Evolutionary conservation across 495 filamentous ascomycete species (phyloP), one percentile per base, ranked within the genome.

Genomic region (Penicillium pulvis): DNA sequence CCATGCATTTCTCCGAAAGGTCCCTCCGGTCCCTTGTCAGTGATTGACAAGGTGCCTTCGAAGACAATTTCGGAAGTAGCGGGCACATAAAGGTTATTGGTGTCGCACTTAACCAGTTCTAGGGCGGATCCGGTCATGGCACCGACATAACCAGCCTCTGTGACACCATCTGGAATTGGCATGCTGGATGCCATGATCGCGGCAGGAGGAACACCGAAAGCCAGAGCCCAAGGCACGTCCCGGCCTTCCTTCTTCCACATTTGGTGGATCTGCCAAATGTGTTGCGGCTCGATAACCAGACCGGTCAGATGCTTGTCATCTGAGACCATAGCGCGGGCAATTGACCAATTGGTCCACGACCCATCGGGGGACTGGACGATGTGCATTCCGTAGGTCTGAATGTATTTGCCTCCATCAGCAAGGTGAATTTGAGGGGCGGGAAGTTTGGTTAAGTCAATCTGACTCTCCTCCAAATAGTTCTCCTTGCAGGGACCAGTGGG

Each of bases 281-380:
- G 66, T 58, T 79, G 73, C 0, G 61, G 62, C 9, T 58, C 47
- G 33, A 69, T 70, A 14, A 75, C 66, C 10, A 71, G 59, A 3
- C 75, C 73, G 1, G 60, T 57, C 7, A 79, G 41, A n/a, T 68
- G 60, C 2, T 61, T 62, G 5, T 72, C 67, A 20, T 70, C 75
- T 17, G 58, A 58, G 3, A 77, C 66, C 75, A 77, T 77, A 6
- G 68, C 72, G 0, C 76, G 71, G 2, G 69, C 64, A 58, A 79
- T 79, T 0, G 76, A 75, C 75, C 76, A 79, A 52, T 79, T 79
- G 1, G 66, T 71, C 76, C 76, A 79, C 16, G 51, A 57, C 12
- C 66, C 68, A 55, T 74, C 73, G 9, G 75, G 73, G 2, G 66
- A 64, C 35, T 75, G 67, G 1, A 77, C 61, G 19, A 76, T 57